Conservation (phyloP, 306 rosid genomes). For the Albizia julibrissin region DNA sequence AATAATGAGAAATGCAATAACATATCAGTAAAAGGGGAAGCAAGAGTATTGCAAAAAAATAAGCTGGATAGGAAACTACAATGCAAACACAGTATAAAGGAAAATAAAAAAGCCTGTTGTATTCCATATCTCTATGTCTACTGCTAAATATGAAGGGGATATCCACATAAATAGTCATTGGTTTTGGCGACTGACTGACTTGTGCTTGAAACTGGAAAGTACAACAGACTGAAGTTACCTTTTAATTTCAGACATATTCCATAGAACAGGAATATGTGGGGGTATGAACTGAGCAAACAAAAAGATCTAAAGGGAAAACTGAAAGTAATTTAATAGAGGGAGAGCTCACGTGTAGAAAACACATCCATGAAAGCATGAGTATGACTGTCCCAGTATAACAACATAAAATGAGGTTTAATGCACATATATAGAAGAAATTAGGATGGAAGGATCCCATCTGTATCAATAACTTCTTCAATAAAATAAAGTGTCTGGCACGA, state of each 20-base stretch:
- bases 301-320: not conserved
- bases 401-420: not conserved
- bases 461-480: not conserved
- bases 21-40: not conserved
- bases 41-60: not conserved
- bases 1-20: not conserved
- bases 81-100: not conserved
- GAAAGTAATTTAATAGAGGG: not conserved
- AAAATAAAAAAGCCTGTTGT: not conserved
- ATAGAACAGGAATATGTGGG: not conserved
- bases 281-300: not conserved
- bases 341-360: not conserved
- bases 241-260: not conserved
- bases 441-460: not conserved
- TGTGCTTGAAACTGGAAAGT: not conserved
- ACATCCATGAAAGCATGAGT: not conserved
- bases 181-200: not conserved
- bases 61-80: slow-evolving; percentile 21
- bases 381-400: not conserved
- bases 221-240: not conserved
- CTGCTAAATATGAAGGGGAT: not conserved
- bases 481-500: not conserved
- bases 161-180: not conserved
- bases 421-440: not conserved
- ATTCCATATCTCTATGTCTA: not conserved